Base-by-base conservation (phyloP, 2,329 filamentous ascomycete genomes). In the Botrytis cinerea region DNA sequence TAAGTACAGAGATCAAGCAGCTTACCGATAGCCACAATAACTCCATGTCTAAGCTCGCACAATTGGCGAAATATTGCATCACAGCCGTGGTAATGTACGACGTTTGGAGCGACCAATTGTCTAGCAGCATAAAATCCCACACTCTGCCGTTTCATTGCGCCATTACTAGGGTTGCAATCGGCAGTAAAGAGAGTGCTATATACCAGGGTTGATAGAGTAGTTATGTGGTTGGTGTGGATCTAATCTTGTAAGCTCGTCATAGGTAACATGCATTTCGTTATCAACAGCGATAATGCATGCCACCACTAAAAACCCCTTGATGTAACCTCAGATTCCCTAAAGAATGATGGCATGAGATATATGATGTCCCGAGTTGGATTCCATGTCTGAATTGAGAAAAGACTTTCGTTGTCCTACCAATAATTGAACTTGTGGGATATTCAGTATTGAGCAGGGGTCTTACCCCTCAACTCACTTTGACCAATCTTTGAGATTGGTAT, bases 221-320 rank as follows among this genome's bases (percentile, higher is more conserved):
- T 1, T 48, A 28, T 66, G 28, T 54, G 22, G 46, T n/a, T 14
- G 43, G 22, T 16, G 62, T 66, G 62, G 45, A 69, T 59, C 35
- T 60, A 57, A 25, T 54, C 20, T 6, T 38, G 68, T 14, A 46
- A 70, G 68, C 68, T 70, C 68, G 68, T 61, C 68, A 70, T 70
- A 43, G 32, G 20, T 46, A 61, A 35, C 54, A 25, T 70, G 54
- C 57, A 70, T 70, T 59, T 61, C 54, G 68, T 70, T 68, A 68
- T 68, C 62, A 25, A 25, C 62, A 28, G 35, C 28, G 6, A 48
- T 48, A 48, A 48, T 66, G 28, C 3, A 48, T 35, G 16, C 8
- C 12, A n/a, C 16, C 62, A 10, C 22, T 20, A 66, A 32, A 66
- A 35, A 25, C 9, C 5, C 48, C 22, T 5, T 25, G 9, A 35